Evolutionary conservation across 768 basidiomycete species (phyloP), one percentile per base, ranked within the genome.

Genomic region (Austroboletus festivus): DNA sequence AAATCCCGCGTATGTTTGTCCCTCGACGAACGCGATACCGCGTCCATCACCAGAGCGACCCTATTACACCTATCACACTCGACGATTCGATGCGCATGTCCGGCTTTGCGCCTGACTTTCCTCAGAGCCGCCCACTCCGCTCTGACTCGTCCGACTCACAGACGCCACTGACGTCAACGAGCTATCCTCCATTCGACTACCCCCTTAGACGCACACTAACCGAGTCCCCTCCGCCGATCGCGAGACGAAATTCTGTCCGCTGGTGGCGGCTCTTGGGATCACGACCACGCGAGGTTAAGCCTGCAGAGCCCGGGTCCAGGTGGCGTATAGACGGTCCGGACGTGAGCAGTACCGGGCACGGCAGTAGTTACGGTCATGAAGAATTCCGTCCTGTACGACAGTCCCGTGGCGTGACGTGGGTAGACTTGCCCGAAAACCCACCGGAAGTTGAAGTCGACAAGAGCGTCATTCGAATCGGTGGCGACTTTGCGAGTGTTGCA

Each of bases 241-340:
- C 48, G 9, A 50, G 35, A 19, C 53, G 31, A 16, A 51, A 16
- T 5, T 0, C 37, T 7, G 21, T 56, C 5, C 62, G 64, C 15
- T 62, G 65, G 60, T 64, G 63, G 60, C 38, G 55, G 44, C 0
- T 58, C 21, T 47, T 68, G 8, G 55, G 62, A 5, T 50, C 60
- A 10, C 57, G 65, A 11, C 64, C 67, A 3, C 47, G 35, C 16
- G 53, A 68, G 47, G 26, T 67, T 52, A 60, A 48, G 35, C 46
- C 64, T 16, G 33, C 47, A 15, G 52, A 60, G 11, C 67, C 67
- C 21, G 31, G 31, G 5, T 38, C 20, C 1, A 46, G 48, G 1
- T 67, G 64, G 62, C 56, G 44, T 24, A 43, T 67, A 13, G 65
- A 67, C 12, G 67, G 18, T n/a, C 48, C 60, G 1, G 64, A 68